Evolutionary conservation across 495 filamentous ascomycete species (phyloP), one percentile per base, ranked within the genome.

Genomic region (Aspergillus sparsus): DNA sequence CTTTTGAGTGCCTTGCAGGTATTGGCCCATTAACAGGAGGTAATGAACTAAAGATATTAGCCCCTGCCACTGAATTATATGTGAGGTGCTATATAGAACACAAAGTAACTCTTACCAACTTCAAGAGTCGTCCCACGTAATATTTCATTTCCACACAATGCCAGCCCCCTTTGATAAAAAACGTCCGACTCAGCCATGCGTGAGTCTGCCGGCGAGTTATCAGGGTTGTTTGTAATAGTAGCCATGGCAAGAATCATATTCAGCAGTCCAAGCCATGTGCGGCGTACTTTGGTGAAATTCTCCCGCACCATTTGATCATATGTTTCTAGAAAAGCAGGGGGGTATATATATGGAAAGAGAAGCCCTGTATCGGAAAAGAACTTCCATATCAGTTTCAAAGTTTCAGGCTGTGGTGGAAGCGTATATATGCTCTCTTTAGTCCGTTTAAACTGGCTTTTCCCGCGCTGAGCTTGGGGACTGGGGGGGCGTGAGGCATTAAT

Each of bases 191-290:
- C 63, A 3, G 46, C 37, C 9, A 67, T 64, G 5, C 63, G 62
- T 2, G 31, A n/a, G 5, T 67, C 49, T n/a, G 64, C 64, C 2
- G 34, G 55, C 0, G 53, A 46, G 15, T 45, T 52, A 12, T 60
- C 55, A n/a, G 69, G 64, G 1, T 53, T 81, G 10, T 81, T 82
- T 1, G 82, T 83, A 46, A 88, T 84, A 60, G 80, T 86, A 13
- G 86, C 85, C 77, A 90, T 85, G 21, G 88, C 87, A 49, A 91
- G 84, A 13, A 91, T 82, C 80, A 89, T 89, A 70, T 91, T 91
- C 21, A 90, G 75, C 16, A 90, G 68, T 1, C 83, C 86, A 13
- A 90, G 79, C 88, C 88, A 91, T 0, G 72, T 77, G 18, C 71
- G 66, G 7, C 77, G 65, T 1, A 76, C 71, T 16, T 68, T 70